phyloP scores from a whole-genome alignment of 768 basidiomycete genomes.

The Termitomyces sp. region DNA sequence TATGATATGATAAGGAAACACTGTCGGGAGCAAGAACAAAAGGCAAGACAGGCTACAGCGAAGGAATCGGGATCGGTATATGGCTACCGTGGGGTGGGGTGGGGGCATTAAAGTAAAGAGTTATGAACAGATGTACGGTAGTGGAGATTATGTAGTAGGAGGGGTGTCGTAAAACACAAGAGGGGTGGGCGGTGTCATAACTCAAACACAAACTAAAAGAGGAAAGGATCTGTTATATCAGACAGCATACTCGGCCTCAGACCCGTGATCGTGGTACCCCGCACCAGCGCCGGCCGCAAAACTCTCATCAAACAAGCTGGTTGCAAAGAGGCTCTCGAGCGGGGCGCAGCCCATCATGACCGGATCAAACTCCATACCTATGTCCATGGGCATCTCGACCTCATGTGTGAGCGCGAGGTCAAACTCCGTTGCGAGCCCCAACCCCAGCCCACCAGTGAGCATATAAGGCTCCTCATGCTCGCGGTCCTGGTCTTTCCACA shows the following conservation, averaged over 20 bases:
- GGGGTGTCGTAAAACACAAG: not conserved
- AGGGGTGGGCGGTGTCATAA: not conserved
- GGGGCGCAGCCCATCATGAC: not conserved
- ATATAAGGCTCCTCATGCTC: not conserved
- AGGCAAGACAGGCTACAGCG: constrained; percentile 5
- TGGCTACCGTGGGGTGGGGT: constrained; percentile 5
- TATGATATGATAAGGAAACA: too few relatives aligned
- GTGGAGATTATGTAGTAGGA: not conserved
- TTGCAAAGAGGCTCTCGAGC: constrained; percentile 2
- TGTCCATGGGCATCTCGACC: not conserved
- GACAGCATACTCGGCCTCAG: too few relatives aligned
- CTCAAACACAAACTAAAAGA: not conserved
- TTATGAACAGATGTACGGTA: not conserved
- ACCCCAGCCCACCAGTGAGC: not conserved
- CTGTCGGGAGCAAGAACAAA: too few relatives aligned
- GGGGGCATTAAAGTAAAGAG: not conserved
- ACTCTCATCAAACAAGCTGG: constrained; percentile 4
- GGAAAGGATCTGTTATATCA: not conserved
- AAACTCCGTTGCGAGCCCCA: not conserved
- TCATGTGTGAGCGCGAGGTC: not conserved
- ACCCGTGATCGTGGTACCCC: not conserved
- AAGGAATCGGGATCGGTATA: constrained; percentile 9
- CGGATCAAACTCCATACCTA: not conserved
- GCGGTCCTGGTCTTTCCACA: constrained; percentile 1
- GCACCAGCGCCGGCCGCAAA: not conserved